Evolutionary conservation across 805 yeast species (phyloP).

Genomic region (Priceomyces medius): DNA sequence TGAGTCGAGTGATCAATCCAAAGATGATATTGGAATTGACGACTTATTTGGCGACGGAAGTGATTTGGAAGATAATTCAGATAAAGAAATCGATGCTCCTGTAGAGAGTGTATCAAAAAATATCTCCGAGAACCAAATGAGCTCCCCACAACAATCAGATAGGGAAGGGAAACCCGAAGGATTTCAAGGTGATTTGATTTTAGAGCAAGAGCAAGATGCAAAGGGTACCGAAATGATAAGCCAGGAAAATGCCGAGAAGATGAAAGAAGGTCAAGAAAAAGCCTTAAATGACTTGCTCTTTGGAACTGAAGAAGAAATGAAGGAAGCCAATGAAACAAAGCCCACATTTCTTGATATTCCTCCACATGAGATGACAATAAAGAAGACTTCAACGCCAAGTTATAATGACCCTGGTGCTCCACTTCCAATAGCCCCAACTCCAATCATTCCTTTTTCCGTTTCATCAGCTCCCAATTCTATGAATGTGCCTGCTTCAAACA

Average conservation of each 20-base stretch:
- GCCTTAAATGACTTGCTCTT: slow-evolving; percentile 1
- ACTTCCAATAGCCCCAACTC: slow-evolving; percentile 55
- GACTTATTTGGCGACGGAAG: slow-evolving; percentile 37
- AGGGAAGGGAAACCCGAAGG: background rate
- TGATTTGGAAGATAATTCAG: slow-evolving; percentile 10
- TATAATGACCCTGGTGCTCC: slow-evolving; percentile 87
- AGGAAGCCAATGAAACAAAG: slow-evolving; percentile 3
- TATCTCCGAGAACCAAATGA: background rate
- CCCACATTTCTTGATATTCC: slow-evolving; percentile 49
- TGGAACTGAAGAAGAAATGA: background rate
- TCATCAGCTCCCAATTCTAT: slow-evolving; percentile 11
- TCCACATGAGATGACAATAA: slow-evolving; percentile 55
- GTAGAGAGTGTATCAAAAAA: background rate
- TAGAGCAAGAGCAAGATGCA: background rate
- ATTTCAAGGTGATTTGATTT: background rate
- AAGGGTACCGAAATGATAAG: too few species aligned
- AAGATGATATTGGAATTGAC: slow-evolving; percentile 25
- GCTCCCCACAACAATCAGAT: background rate
- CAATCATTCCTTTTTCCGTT: slow-evolving; percentile 32
- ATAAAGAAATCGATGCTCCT: background rate
- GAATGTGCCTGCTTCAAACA: slow-evolving; percentile 1
- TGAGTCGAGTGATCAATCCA: background rate
- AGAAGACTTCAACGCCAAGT: slow-evolving; percentile 43
- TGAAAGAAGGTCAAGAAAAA: slow-evolving; percentile 7
- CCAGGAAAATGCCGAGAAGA: slow-evolving; percentile 3